Evolutionary conservation across 768 basidiomycete species (phyloP).

Genomic region (Mycena maculata): DNA sequence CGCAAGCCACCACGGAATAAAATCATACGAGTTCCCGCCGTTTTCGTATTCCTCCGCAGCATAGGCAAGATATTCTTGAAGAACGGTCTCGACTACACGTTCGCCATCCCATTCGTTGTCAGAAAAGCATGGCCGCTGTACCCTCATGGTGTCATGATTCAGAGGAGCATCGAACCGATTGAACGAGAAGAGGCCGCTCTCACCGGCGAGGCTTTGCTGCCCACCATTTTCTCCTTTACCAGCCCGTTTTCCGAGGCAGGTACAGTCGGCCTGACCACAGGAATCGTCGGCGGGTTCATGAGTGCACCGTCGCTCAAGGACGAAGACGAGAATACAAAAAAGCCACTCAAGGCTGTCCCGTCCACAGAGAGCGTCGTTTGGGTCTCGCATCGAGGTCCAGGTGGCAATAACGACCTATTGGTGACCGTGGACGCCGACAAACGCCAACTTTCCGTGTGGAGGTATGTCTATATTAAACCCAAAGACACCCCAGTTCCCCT

Average conservation of each 20-base stretch:
- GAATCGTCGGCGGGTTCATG: constrained; percentile 63
- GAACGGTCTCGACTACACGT: constrained; percentile 80
- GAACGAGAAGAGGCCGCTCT: constrained; percentile 75
- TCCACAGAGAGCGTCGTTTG: constrained; percentile 75
- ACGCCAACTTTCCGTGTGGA: constrained; percentile 72
- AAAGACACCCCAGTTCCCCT: constrained; percentile 62
- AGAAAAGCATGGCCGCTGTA: constrained; percentile 81
- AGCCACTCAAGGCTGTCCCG: constrained; percentile 65
- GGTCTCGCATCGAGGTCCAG: constrained; percentile 59
- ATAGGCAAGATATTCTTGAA: constrained; percentile 77
- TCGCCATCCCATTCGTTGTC: constrained; percentile 85
- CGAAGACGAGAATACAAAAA: constrained; percentile 63
- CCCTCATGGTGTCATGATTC: constrained; percentile 85
- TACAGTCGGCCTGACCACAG: constrained; percentile 74
- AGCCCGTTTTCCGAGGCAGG: constrained; percentile 82
- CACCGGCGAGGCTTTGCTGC: constrained; percentile 77
- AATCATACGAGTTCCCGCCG: constrained; percentile 60
- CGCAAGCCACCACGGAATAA: constrained; percentile 51
- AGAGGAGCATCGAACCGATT: constrained; percentile 73
- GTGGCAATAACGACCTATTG: constrained; percentile 59
- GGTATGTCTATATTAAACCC: constrained; percentile 74
- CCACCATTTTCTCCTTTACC: constrained; percentile 83
- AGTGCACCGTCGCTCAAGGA: constrained; percentile 58
- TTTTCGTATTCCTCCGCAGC: constrained; percentile 83
- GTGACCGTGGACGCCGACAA: constrained; percentile 70